These are phyloP conservation scores for Fusarium begoniae DNA, from an alignment of 2,329 filamentous ascomycete species.

Conservation along the genomic window DNA sequence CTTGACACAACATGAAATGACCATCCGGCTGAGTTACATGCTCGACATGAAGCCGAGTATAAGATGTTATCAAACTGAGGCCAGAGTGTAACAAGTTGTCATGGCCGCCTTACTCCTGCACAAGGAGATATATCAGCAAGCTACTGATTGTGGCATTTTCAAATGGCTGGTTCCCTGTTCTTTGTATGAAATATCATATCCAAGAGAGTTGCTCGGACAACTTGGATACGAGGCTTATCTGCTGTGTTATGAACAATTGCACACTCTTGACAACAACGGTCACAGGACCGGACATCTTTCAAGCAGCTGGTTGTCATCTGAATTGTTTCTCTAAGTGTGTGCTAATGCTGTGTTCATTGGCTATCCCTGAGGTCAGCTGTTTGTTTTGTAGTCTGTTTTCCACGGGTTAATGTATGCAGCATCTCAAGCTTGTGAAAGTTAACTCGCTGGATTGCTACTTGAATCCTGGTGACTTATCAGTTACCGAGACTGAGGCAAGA, in stretches of 20 bases:
- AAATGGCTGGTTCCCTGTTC: accelerated
- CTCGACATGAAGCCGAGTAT: background rate
- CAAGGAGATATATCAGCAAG: background rate
- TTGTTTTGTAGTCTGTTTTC: background rate
- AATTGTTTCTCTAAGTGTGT: background rate
- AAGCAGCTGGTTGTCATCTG: background rate
- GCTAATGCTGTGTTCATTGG: background rate
- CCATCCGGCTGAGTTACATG: background rate
- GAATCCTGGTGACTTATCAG: background rate
- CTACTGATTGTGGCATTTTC: no score
- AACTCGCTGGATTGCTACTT: background rate
- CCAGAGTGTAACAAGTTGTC: background rate
- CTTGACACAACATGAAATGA: background rate
- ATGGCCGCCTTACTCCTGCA: background rate
- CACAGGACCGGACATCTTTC: background rate
- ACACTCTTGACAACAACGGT: background rate
- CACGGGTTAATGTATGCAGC: background rate
- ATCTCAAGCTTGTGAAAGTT: no score
- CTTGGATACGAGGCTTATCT: background rate
- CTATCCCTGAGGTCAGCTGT: accelerated
- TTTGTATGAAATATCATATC: background rate
- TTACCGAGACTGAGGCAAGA: background rate
- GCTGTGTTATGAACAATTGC: background rate
- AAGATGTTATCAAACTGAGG: background rate
- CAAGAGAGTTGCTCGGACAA: background rate